Percentiles rank a stretch among this genome's conserved stretches.
These are phyloP conservation scores for Flaveria linearis DNA, from an alignment of 129 eudicot species.

Conservation along the genomic window DNA sequence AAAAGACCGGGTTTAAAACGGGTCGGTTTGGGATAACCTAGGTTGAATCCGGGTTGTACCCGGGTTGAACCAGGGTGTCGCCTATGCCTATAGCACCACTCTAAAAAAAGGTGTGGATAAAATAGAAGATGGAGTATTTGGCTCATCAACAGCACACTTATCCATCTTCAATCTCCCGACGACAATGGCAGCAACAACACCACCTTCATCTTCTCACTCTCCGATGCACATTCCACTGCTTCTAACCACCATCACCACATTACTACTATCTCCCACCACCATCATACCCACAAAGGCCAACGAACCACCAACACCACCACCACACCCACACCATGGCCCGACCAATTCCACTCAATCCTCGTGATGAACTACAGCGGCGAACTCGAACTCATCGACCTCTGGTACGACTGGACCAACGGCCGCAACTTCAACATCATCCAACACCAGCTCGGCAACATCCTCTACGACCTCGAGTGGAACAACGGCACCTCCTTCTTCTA, in stretches of 20 bases:
- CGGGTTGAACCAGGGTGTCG: too few relatives aligned
- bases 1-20: too few relatives aligned
- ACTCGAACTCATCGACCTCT: constrained; percentile 57
- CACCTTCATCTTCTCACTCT: not conserved
- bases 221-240: not conserved
- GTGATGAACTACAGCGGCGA: constrained; percentile 51
- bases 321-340: constrained; percentile 67
- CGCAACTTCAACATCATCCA: constrained; percentile 85
- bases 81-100: too few relatives aligned
- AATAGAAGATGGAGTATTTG: too few relatives aligned
- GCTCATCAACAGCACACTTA: not conserved
- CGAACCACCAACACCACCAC: constrained; percentile 34
- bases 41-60: too few relatives aligned
- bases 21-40: too few relatives aligned
- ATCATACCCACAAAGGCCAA: not conserved
- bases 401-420: constrained; percentile 95
- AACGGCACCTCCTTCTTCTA: constrained; percentile 65
- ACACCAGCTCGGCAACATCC: constrained; percentile 53
- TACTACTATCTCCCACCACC: not conserved
- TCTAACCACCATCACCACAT: not conserved
- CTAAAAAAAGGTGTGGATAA: too few relatives aligned
- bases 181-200: not conserved
- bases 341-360: constrained; percentile 71
- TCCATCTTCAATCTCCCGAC: not conserved
- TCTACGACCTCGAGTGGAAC: constrained; percentile 81